Conservation (phyloP, 345 rosid genomes). For the Hibiscus mutabilis region DNA sequence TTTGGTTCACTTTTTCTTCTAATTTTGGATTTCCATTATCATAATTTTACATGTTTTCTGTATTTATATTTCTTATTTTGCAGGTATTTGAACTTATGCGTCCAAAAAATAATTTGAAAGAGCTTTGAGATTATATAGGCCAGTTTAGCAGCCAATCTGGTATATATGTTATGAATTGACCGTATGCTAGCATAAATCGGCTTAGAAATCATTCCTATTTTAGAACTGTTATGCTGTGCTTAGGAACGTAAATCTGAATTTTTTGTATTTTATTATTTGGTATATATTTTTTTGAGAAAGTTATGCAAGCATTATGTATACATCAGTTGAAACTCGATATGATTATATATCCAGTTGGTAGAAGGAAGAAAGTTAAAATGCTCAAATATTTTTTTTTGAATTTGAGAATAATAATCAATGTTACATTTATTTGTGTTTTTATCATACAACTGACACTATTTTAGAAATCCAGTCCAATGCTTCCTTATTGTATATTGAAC, state of each 20-base stretch:
- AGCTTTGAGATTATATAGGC: no score
- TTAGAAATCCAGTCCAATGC: no score
- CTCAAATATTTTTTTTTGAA: neutral
- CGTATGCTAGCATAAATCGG: neutral
- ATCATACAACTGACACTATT: no score
- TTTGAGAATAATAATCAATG: neutral
- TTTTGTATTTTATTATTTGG: no score
- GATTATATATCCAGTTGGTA: neutral
- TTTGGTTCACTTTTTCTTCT: neutral
- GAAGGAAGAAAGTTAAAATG: neutral
- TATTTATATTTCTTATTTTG: neutral
- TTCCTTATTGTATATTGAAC: no score
- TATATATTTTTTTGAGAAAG: no score
- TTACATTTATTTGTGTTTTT: neutral
- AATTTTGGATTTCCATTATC: neutral
- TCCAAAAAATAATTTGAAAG: neutral
- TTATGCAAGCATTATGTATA: neutral
- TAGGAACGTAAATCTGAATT: neutral
- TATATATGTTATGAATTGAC: neutral
- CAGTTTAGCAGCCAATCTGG: neutral
- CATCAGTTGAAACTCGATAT: neutral
- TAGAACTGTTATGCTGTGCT: neutral
- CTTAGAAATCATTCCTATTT: neutral
- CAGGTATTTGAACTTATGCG: neutral
- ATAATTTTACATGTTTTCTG: neutral